phyloP scores from a whole-genome alignment of 805 yeast genomes.

The Saturnispora bothae region DNA sequence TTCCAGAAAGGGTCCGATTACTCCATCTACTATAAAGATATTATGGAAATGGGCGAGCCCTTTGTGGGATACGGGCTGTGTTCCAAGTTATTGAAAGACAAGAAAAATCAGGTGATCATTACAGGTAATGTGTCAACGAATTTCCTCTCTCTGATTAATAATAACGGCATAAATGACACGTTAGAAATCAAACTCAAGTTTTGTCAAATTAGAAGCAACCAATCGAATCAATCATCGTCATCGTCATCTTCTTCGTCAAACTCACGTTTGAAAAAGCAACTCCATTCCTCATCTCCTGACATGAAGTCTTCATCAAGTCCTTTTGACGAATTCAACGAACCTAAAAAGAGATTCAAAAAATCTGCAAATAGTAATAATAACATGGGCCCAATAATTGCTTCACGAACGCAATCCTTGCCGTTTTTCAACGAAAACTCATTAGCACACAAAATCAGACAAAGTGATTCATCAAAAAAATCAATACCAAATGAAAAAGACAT shows the following conservation, averaged over 20 bases:
- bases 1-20: constrained; percentile 32
- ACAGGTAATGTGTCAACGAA: constrained; percentile 49
- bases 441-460: constrained; percentile 24
- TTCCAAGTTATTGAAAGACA: constrained; percentile 23
- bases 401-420: constrained; percentile 29
- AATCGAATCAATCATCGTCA: constrained; percentile 1
- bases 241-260: constrained; percentile 7
- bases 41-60: constrained; percentile 43
- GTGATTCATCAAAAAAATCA: constrained; percentile 16
- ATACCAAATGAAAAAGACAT: constrained; percentile 18
- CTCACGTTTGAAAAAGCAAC: constrained; percentile 4
- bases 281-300: background rate
- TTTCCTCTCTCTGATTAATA: constrained; percentile 33
- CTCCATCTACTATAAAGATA: constrained; percentile 37
- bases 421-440: constrained; percentile 23
- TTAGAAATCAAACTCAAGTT: constrained; percentile 47
- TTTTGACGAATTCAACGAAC: constrained; percentile 14
- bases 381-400: constrained; percentile 22
- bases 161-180: constrained; percentile 32
- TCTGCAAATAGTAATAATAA: background rate
- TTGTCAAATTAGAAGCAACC: constrained; percentile 17
- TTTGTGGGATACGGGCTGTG: constrained; percentile 36
- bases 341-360: constrained; percentile 7
- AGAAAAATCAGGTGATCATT: constrained; percentile 31
- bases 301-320: constrained; percentile 6